Percentiles rank a stretch among this genome's conserved stretches.
These are phyloP conservation scores for Barnettozyma californica DNA, from an alignment of 805 yeast genomes.

Conservation along the genomic window DNA sequence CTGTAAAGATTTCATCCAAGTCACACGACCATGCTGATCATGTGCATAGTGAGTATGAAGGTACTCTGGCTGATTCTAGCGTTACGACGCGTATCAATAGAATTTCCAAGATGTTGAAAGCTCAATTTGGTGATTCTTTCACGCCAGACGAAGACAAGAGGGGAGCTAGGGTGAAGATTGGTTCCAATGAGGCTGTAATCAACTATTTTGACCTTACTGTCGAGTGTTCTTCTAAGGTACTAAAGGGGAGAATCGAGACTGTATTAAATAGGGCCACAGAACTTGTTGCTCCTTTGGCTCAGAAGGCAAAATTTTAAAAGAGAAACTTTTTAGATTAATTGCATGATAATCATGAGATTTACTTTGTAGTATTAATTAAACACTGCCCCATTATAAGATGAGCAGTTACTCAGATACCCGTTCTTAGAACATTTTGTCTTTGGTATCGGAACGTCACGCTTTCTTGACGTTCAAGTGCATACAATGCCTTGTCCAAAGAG, in stretches of 20 bases:
- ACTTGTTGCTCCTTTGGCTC: slow-evolving; percentile 79
- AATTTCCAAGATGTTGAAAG: slow-evolving; percentile 57
- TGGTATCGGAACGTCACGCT: slow-evolving; percentile 86
- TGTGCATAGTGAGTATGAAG: slow-evolving; percentile 10
- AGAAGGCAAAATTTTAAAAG: slow-evolving; percentile 17
- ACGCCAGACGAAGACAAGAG: slow-evolving; percentile 32
- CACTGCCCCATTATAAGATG: background rate
- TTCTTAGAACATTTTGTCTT: slow-evolving; percentile 70
- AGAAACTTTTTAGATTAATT: too few species aligned
- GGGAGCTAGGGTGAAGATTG: slow-evolving; percentile 64
- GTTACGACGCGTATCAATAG: slow-evolving; percentile 41
- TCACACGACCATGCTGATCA: slow-evolving; percentile 41
- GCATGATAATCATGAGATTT: background rate
- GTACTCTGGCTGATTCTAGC: slow-evolving; percentile 30
- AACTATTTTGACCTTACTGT: slow-evolving; percentile 63
- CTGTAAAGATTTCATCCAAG: slow-evolving; percentile 78
- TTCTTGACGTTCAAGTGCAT: slow-evolving; percentile 78
- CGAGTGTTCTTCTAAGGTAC: slow-evolving; percentile 64
- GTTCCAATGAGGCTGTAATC: slow-evolving; percentile 67
- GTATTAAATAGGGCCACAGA: slow-evolving; percentile 72
- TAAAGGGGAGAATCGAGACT: slow-evolving; percentile 78
- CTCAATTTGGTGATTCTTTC: slow-evolving; percentile 86
- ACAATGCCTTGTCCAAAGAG: slow-evolving; percentile 79
- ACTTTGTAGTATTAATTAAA: background rate
- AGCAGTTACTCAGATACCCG: slow-evolving; percentile 11